Base-by-base conservation (phyloP, 1,284 basidiomycete genomes). In the Wallemia mellicola region DNA sequence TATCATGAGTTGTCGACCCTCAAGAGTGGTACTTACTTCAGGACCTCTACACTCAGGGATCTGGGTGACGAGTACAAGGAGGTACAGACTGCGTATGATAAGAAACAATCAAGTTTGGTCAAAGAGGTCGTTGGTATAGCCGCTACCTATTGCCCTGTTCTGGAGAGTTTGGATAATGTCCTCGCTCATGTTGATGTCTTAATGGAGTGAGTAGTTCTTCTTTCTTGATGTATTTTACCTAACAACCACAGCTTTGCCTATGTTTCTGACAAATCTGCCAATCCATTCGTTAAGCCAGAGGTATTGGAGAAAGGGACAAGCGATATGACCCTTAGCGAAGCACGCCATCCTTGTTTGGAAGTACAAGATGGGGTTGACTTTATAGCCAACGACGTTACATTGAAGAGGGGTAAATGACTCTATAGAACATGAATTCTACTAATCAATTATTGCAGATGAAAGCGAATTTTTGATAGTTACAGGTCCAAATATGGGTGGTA, bases 401-500 rank as follows among this genome's bases (percentile, higher is more conserved):
- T 92, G 82, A 77, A 83, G 61, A 83, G 85, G 69, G 79, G 82
- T 78, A 64, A 33, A 66, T 48, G 27, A 33, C 33, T 28, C n/a
- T 26, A 28, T 15, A 19, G 17, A 2, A 9, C 3, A 32, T 5
- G 25, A 5, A 5, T 15, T 30, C 28, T 32, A 27, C 55, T n/a
- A 17, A 27, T 25, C 25, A 57, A 5, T 26, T 15, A 25, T 3
- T 14, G 7, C 63, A 69, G 70, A 67, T 58, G 61, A 66, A 5
- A 70, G 68, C 63, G 73, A 73, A 62, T 74, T 75, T 64, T 67
- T 69, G 60, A 72, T 72, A 63, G 66, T 72, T 62, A 67, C 88
- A 26, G 89, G 89, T 3, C 89, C 89, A 0, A 94, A 95, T 71
- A 94, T 92, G 83, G 89, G 89, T 60, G 89, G 89, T 63, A 94